Evolutionary conservation across 164 flowering plant species (phyloP), one percentile per base, ranked within the genome.

Genomic region (Tetrastigma voinierianum): DNA sequence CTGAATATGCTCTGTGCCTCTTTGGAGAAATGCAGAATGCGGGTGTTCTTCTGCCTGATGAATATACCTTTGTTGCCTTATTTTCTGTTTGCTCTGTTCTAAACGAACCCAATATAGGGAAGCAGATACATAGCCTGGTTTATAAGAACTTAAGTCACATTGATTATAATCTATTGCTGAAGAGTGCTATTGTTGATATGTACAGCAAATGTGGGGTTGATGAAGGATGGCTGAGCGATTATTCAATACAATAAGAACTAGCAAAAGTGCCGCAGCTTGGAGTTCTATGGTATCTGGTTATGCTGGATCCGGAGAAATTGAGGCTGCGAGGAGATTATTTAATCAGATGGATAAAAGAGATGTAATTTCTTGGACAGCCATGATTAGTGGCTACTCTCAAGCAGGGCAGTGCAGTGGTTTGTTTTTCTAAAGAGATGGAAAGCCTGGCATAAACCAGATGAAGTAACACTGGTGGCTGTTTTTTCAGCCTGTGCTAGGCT

Each of bases 311-410:
- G 82, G 82, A 23, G 71, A 73, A 57, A 65, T 76, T 48, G 67
- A 64, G 15, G 52, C 14, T 16, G 77, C 79, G 5, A 64, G 69
- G 3, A 19, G 16, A 11, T 49, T 73, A 18, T 79, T 79, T 57
- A 57, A 67, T 46, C 63, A 68, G 52, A 74, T 73, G 71, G 49
- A 55, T 3, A 71, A 70, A 58, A 69, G 70, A 47, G 82, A 76
- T 63, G 57, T 72, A n/a, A 69, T 78, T 67, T 72, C 77, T 44
- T 78, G 82, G 82, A 78, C 78, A 4, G 71, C 74, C 52, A 78
- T 78, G 79, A 75, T 78, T 20, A 64, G 70, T 60, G 74, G 72
- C 18, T 78, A 75, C 45, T 53, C 75, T 72, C 77, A 70, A 61
- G 57, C 58, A 12, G 82, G 82, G 60, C 64, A 23, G 55, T 63